These are phyloP conservation scores for Aspergillus persii DNA, from an alignment of 2,329 filamentous ascomycete species.

Conservation along the genomic window DNA sequence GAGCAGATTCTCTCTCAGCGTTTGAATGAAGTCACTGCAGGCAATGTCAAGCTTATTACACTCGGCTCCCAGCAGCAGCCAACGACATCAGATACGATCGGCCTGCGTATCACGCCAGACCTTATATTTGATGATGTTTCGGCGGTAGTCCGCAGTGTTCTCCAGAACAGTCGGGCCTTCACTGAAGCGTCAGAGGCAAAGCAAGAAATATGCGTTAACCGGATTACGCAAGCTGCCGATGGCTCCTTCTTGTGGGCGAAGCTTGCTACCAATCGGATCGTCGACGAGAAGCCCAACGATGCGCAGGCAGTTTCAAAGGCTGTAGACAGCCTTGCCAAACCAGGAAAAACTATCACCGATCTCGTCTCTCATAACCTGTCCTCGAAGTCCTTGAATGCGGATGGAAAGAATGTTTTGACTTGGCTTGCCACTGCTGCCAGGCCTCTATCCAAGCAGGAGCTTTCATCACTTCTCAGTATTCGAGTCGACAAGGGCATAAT, in stretches of 20 bases:
- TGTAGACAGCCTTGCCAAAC: conserved; percentile 26
- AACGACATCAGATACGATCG: conserved; percentile 8
- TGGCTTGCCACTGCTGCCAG: conserved; percentile 40
- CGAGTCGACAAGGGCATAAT: conserved; percentile 31
- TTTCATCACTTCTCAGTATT: conserved; percentile 30
- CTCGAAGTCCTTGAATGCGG: conserved; percentile 25
- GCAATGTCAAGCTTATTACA: conserved; percentile 30
- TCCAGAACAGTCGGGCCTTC: conserved; percentile 27
- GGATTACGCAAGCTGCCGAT: conserved; percentile 32
- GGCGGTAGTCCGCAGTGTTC: conserved; percentile 29
- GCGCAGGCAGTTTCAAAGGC: conserved; percentile 27
- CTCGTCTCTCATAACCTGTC: conserved; percentile 30
- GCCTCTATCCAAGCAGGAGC: conserved; percentile 33
- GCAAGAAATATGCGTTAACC: conserved; percentile 33
- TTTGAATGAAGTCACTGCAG: conserved; percentile 22
- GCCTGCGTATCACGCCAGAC: conserved; percentile 29
- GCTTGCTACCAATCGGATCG: conserved; percentile 31
- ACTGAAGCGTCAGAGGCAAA: conserved; percentile 27
- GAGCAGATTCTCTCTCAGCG: conserved; percentile 29
- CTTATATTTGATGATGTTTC: conserved; percentile 39
- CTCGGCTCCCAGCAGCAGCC: conserved; percentile 27
- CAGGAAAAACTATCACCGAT: conserved; percentile 30
- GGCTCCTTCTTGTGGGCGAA: conserved; percentile 43
- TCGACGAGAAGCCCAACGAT: conserved; percentile 22
- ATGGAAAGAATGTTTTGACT: conserved; percentile 32